Base-by-base conservation (phyloP, 495 filamentous ascomycete species). In the Aspergillus panamensis region DNA sequence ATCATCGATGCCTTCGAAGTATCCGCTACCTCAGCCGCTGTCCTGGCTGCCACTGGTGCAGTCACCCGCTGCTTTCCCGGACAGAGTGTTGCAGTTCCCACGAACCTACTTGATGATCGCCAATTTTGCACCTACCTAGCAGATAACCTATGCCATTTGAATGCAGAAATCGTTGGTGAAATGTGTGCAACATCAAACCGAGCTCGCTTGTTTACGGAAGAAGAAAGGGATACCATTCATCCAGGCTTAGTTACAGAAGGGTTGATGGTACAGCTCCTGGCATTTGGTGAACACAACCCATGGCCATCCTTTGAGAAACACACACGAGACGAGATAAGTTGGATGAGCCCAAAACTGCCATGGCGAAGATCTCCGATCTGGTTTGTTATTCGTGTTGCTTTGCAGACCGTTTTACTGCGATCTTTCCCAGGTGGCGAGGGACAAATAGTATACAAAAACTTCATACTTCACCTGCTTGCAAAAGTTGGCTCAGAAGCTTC, bases 241-340 rank as follows among this genome's bases (percentile, higher is more conserved):
- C 85, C 85, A 1, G 69, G 68, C n/a, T 69, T 87, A 17, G 68
- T 87, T n/a, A 84, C 82, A 0, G 77, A 82, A 31, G 65, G 84
- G 48, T 60, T 88, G 8, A 73, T 73, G 12, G 70, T 71, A 14
- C 60, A 66, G 17, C 57, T 63, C 32, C 44, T 66, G 35, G 60
- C 60, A 9, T 53, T 55, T 49, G 60, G 60, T 3, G 30, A 61
- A 57, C 54, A 51, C 33, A 59, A 55, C 42, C n/a, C 13, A 6
- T 59, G 37, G 40, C 48, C 40, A 25, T 49, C 29, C 1, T 61
- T 66, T 52, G 42, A 50, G 31, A 66, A 66, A 39, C 44, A 61
- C 37, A 57, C 42, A 16, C 25, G 50, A 6, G 63, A 66, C 55
- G 60, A 66, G 20, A 57, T 63, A 20, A 66, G 58, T 30, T 59